These are phyloP conservation scores for Globisporangium yorkense DNA, from an alignment of 352 stramenopile species.

Conservation along the genomic window DNA sequence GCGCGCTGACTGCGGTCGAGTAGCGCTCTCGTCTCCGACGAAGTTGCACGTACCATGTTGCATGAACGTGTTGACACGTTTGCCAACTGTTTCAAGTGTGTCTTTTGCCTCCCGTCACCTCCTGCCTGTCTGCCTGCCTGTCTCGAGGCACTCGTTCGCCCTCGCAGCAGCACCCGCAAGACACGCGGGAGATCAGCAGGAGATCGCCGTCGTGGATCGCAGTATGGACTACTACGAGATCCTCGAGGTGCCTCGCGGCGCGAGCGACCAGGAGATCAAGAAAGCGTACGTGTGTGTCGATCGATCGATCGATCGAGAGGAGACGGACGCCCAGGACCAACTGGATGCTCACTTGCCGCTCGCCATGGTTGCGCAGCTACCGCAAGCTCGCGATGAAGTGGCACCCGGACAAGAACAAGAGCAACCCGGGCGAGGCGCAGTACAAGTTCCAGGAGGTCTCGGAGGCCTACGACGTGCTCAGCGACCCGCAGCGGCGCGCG, in stretches of 20 bases:
- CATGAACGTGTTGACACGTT: neutral
- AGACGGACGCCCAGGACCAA: no score
- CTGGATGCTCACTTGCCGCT: neutral
- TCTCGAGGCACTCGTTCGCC: no score
- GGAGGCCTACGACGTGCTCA: constrained; percentile 93
- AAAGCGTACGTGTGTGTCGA: constrained; percentile 65
- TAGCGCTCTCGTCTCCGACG: neutral
- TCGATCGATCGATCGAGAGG: neutral
- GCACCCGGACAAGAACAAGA: constrained; percentile 95
- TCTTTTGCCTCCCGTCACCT: no score
- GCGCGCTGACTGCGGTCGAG: constrained; percentile 5
- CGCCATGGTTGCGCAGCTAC: constrained; percentile 48
- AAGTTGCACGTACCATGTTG: neutral
- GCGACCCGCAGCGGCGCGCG: constrained; percentile 84
- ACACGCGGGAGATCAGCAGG: neutral
- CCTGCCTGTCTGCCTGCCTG: no score
- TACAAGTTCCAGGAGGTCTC: constrained; percentile 93
- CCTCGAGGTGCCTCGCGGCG: constrained; percentile 75
- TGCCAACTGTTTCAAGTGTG: no score
- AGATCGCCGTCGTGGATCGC: neutral
- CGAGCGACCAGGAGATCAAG: constrained; percentile 88
- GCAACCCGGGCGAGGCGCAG: constrained; percentile 79
- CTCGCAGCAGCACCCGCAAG: no score
- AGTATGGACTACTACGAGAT: constrained; percentile 91
- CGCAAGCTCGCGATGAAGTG: constrained; percentile 92